These are phyloP conservation scores for Globisporangium ultimum DNA, from an alignment of 352 stramenopile species.

Conservation along the genomic window DNA sequence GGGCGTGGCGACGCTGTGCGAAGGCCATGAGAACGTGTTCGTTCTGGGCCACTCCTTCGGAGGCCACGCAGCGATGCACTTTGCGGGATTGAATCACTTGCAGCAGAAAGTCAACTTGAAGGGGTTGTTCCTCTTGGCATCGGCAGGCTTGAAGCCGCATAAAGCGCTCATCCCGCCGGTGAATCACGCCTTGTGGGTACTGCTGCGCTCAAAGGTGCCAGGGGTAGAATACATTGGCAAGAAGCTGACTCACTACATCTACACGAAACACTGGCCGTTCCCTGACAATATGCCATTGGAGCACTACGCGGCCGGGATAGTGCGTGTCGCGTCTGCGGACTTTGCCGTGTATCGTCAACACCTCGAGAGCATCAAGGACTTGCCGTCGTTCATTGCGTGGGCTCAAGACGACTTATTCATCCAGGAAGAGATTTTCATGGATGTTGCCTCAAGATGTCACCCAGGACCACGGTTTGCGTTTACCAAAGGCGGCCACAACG, in stretches of 20 bases:
- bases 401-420: constrained; percentile 58
- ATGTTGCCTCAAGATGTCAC: constrained; percentile 30
- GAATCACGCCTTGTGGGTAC: constrained; percentile 32
- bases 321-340: constrained; percentile 40
- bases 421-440: constrained; percentile 44
- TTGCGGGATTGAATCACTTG: constrained; percentile 38
- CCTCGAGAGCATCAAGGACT: constrained; percentile 18
- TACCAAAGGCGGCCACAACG: constrained; percentile 55
- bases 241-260: constrained; percentile 20
- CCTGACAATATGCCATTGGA: constrained; percentile 28
- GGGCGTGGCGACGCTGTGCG: constrained; percentile 33
- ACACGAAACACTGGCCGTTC: constrained; percentile 44
- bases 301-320: constrained; percentile 54
- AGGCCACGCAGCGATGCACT: constrained; percentile 28
- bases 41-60: constrained; percentile 15
- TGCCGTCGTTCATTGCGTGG: constrained; percentile 56
- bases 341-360: constrained; percentile 42
- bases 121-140: constrained; percentile 45
- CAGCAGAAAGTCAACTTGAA: constrained; percentile 29
- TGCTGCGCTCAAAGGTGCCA: constrained; percentile 20
- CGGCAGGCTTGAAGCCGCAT: constrained; percentile 48
- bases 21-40: constrained; percentile 12
- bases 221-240: constrained; percentile 4
- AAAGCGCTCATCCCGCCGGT: constrained; percentile 33
- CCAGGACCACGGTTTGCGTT: constrained; percentile 42